A percentile compares a stretch with the other conserved stretches of the same genome.
phyloP scores from a whole-genome alignment of 805 yeast species.

The Pichia occidentalis region DNA sequence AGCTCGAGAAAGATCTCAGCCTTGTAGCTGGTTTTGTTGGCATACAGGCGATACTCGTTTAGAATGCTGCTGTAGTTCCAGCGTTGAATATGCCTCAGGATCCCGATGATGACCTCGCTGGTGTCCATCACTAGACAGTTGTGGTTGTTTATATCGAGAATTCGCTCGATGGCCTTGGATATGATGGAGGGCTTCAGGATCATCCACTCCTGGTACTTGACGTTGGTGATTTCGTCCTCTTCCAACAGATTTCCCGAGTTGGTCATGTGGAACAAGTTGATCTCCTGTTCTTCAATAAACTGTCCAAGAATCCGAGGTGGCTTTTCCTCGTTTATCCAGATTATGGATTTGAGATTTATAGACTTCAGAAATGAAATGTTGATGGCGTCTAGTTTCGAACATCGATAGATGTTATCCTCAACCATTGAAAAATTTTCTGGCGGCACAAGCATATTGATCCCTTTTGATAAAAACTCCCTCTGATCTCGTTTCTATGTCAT shows the following conservation, averaged over 20 bases:
- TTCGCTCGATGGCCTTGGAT: slow-evolving; percentile 55
- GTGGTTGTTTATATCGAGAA: slow-evolving; percentile 57
- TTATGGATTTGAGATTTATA: slow-evolving; percentile 56
- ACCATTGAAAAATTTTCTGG: slow-evolving; percentile 92
- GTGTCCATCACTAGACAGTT: slow-evolving; percentile 74
- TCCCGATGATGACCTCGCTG: slow-evolving; percentile 72
- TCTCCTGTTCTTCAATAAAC: slow-evolving; percentile 52
- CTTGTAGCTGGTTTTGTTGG: slow-evolving; percentile 65
- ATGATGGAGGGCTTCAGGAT: slow-evolving; percentile 60
- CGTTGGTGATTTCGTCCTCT: slow-evolving; percentile 22
- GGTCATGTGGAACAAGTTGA: slow-evolving; percentile 43
- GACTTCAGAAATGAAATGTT: slow-evolving; percentile 76
- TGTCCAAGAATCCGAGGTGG: slow-evolving; percentile 68
- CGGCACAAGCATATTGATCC: slow-evolving; percentile 64
- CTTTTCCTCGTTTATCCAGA: slow-evolving; percentile 77
- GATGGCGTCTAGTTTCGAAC: slow-evolving; percentile 70
- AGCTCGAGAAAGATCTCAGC: slow-evolving; percentile 81
- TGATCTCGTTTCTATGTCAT: too few relatives aligned
- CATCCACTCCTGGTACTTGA: slow-evolving; percentile 54
- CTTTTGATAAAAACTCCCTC: too few relatives aligned
- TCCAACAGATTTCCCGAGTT: slow-evolving; percentile 20
- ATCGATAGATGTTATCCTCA: slow-evolving; percentile 79
- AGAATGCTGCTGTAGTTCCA: slow-evolving; percentile 85
- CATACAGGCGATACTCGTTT: slow-evolving; percentile 74
- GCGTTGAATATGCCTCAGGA: slow-evolving; percentile 73